Percentiles rank a stretch among this genome's conserved stretches.
Conservation (phyloP, 805 yeast genomes). For the Cyberlindnera misumaiensis region DNA sequence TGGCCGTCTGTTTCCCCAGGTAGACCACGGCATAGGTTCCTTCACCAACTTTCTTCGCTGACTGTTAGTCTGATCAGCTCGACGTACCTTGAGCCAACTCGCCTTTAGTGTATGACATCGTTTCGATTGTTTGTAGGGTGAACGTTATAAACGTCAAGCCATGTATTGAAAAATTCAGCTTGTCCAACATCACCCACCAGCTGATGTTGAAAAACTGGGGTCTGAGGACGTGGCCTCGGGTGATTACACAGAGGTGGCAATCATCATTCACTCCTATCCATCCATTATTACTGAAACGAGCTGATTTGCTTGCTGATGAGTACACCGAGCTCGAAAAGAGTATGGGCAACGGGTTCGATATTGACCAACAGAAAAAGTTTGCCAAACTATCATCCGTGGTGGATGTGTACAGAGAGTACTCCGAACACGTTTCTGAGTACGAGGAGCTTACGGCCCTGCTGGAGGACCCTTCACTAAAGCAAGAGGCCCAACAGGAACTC, state of each 20-base stretch:
- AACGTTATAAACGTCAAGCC: too few species aligned
- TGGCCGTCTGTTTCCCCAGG: constrained; percentile 60
- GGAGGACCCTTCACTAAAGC: constrained; percentile 40
- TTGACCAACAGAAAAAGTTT: constrained; percentile 41
- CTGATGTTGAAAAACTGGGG: neutral
- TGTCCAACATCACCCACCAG: constrained; percentile 7
- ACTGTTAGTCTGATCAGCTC: neutral
- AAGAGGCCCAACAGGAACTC: constrained; percentile 61
- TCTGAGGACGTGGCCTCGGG: neutral
- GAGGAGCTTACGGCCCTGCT: constrained; percentile 39
- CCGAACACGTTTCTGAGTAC: constrained; percentile 20
- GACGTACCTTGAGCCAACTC: neutral
- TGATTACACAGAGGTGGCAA: constrained; percentile 2
- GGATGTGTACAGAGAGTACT: constrained; percentile 34
- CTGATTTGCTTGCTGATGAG: constrained; percentile 36
- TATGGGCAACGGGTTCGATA: constrained; percentile 40
- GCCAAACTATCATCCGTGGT: constrained; percentile 39
- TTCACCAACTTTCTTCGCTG: constrained; percentile 89
- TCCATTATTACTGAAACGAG: constrained; percentile 44
- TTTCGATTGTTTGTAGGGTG: neutral
- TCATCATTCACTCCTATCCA: constrained; percentile 31
- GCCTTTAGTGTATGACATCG: constrained; percentile 3
- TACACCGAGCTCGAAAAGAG: constrained; percentile 32
- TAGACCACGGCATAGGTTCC: constrained; percentile 98
- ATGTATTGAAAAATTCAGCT: neutral